A percentile compares a stretch with the other conserved stretches of the same genome.
These are phyloP conservation scores for Nematodospora anomalae DNA, from an alignment of 1,139 yeast species.

Conservation along the genomic window DNA sequence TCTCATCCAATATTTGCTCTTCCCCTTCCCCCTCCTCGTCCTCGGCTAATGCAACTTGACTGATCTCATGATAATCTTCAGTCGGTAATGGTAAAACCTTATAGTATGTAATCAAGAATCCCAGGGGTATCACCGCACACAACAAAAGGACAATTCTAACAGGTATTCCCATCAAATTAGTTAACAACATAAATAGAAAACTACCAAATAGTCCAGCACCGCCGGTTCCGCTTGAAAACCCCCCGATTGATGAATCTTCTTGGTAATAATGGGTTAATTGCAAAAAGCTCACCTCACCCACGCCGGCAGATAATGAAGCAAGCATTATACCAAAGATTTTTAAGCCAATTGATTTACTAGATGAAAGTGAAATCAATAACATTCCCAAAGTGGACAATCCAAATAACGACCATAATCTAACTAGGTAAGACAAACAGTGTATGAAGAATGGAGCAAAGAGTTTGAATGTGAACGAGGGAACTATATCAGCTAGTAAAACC, in stretches of 20 bases:
- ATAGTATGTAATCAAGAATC: constrained; percentile 32
- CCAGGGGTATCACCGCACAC: constrained; percentile 39
- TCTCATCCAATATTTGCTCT: constrained; percentile 18
- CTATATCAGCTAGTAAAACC: constrained; percentile 80
- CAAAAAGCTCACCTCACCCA: constrained; percentile 87
- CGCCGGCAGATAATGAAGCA: constrained; percentile 83
- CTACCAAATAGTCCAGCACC: constrained; percentile 91
- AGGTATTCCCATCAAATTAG: constrained; percentile 34
- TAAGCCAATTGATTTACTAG: constrained; percentile 23
- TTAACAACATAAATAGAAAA: constrained; percentile 41
- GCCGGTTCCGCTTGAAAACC: constrained; percentile 94
- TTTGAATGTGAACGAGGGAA: constrained; percentile 78
- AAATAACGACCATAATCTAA: constrained; percentile 57
- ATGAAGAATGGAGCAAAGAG: constrained; percentile 76
- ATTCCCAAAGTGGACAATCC: constrained; percentile 70
- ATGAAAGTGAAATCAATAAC: constrained; percentile 59
- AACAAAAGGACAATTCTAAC: constrained; percentile 33
- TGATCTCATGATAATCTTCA: constrained; percentile 9
- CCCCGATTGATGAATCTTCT: constrained; percentile 59
- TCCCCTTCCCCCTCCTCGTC: constrained; percentile 13
- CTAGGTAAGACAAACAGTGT: constrained; percentile 59
- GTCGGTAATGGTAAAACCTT: constrained; percentile 26
- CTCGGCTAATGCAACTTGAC: constrained; percentile 9
- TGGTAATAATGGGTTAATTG: constrained; percentile 76
- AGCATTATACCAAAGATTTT: constrained; percentile 70